Evolutionary conservation across 2,329 filamentous ascomycete genomes (phyloP).

Genomic region (Paraconiothyrium sp.): DNA sequence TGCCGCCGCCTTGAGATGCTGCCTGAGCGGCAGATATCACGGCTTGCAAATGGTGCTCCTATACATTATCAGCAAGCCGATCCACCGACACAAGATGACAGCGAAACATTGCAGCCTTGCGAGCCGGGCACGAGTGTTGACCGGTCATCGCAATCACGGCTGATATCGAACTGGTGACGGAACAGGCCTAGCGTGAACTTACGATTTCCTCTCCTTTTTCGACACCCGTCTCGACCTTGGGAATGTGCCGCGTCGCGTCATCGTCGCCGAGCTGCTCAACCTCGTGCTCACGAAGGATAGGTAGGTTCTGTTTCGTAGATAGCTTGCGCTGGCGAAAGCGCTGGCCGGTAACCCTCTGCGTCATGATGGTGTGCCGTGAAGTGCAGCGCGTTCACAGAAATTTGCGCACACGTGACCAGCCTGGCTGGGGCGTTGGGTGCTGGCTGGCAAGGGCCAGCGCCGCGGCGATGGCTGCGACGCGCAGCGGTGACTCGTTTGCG

Average conservation of each 20-base stretch:
- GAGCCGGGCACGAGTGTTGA: constrained; percentile 15
- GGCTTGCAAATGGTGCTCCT: constrained; percentile 97
- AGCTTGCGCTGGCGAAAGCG: constrained; percentile 89
- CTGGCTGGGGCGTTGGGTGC: constrained; percentile 8
- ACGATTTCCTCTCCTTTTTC: constrained; percentile 98
- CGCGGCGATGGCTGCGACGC: constrained; percentile 10
- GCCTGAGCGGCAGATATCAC: constrained; percentile 74
- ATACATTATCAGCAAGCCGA: constrained; percentile 34
- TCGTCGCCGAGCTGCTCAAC: constrained; percentile 89
- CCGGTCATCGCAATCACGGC: constrained; percentile 12
- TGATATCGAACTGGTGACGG: constrained; percentile 28
- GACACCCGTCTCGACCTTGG: constrained; percentile 92
- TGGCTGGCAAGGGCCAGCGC: constrained; percentile 6
- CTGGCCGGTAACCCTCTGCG: constrained; percentile 53
- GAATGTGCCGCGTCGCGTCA: constrained; percentile 79
- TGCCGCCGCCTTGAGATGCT: constrained; percentile 64
- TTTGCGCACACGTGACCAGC: constrained; percentile 38
- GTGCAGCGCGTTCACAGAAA: constrained; percentile 12
- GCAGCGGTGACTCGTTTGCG: constrained; percentile 29
- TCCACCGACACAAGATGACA: constrained; percentile 7
- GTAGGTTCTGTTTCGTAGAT: constrained; percentile 87
- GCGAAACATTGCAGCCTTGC: constrained; percentile 4
- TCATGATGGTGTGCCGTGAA: constrained; percentile 43
- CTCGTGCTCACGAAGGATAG: constrained; percentile 88
- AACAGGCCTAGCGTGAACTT: constrained; percentile 61